These are phyloP conservation scores for Pseudogymnoascus sp. DNA, from an alignment of 2,329 filamentous ascomycete genomes.

Conservation along the genomic window DNA sequence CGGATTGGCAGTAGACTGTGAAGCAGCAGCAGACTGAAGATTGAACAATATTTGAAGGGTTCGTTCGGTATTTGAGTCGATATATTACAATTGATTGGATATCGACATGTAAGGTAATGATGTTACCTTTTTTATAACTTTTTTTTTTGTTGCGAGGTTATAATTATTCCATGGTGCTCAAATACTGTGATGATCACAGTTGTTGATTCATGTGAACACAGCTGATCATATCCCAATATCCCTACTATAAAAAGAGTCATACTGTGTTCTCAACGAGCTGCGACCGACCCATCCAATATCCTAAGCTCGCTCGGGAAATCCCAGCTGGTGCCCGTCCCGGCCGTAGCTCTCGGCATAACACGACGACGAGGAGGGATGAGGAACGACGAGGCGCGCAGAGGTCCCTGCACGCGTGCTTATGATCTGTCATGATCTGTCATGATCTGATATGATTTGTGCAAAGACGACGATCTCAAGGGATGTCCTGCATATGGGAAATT, in stretches of 20 bases:
- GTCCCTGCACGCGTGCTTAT: neutral
- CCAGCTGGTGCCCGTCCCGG: neutral
- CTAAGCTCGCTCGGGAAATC: neutral
- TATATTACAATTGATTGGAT: neutral
- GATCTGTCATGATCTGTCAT: constrained; percentile 6
- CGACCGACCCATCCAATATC: constrained; percentile 3
- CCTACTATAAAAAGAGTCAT: neutral
- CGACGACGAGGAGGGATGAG: neutral
- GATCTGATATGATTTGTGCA: constrained; percentile 3
- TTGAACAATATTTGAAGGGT: neutral
- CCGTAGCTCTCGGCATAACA: constrained; percentile 1
- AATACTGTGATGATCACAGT: neutral
- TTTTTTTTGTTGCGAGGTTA: neutral
- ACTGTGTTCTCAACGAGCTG: neutral
- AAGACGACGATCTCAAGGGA: neutral
- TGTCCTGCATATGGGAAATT: constrained; percentile 9
- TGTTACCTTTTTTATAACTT: neutral
- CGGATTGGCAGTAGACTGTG: neutral
- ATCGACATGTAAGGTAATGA: neutral
- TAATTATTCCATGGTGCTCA: neutral
- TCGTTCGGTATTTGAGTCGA: neutral
- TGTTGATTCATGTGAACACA: neutral
- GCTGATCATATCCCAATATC: neutral
- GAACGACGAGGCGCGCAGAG: neutral
- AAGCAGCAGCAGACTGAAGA: neutral